Conservation (phyloP, 192 early-diverging fungal species). For the Coemansia erecta region DNA sequence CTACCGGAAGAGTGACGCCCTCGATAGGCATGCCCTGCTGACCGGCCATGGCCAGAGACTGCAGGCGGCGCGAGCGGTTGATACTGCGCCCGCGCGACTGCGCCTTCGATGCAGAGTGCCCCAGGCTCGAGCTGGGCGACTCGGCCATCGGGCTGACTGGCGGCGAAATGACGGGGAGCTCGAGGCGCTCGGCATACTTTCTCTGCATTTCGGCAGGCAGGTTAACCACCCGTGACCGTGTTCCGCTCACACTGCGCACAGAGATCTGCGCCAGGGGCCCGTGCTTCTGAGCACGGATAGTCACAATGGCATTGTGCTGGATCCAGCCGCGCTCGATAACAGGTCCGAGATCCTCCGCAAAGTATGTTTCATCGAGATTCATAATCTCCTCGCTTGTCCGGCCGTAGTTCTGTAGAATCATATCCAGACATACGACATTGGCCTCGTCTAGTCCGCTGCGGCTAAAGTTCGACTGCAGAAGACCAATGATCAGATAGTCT, state of each 20-base stretch:
- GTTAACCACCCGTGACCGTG: constrained; percentile 60
- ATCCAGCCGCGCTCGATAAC: constrained; percentile 69
- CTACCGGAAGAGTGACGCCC: constrained; percentile 22
- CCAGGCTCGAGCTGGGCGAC: constrained; percentile 49
- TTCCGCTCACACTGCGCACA: constrained; percentile 79
- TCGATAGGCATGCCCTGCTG: constrained; percentile 8
- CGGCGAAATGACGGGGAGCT: constrained; percentile 8
- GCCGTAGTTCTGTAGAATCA: constrained; percentile 78
- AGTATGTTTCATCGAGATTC: constrained; percentile 44
- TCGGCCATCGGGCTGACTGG: constrained; percentile 32
- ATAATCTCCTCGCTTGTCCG: constrained; percentile 28
- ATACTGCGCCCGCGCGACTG: constrained; percentile 37
- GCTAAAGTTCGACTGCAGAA: constrained; percentile 62
- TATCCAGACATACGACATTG: constrained; percentile 90
- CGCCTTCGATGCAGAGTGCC: constrained; percentile 2
- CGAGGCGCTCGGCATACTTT: constrained; percentile 28
- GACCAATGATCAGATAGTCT: constrained; percentile 72
- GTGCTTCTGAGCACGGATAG: constrained; percentile 64
- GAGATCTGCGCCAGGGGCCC: constrained; percentile 78
- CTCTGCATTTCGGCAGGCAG: constrained; percentile 38
- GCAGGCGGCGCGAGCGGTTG: constrained; percentile 30
- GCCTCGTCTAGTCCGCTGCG: constrained; percentile 72
- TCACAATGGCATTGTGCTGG: constrained; percentile 84
- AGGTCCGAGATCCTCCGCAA: constrained; percentile 46
- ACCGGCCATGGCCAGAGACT: constrained; percentile 13